A percentile compares a stretch with the other conserved stretches of the same genome.
Evolutionary conservation across 2,329 filamentous ascomycete species (phyloP).

Genomic region (Knufia petricola): DNA sequence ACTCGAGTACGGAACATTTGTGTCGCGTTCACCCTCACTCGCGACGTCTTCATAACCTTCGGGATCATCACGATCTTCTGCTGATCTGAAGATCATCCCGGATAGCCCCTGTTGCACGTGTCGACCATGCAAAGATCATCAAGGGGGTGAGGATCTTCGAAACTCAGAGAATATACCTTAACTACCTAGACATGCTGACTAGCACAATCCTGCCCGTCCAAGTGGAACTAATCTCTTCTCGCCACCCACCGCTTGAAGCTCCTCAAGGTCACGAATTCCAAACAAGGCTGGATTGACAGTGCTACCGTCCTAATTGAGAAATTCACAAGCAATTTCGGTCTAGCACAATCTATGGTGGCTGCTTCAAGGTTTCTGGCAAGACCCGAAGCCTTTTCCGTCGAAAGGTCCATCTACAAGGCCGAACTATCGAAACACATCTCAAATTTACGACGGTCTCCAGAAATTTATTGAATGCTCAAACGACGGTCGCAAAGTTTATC

Average conservation of each 20-base stretch:
- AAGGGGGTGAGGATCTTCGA: neutral
- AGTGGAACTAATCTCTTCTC: too few relatives aligned
- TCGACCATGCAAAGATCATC: constrained; percentile 1
- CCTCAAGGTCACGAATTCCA: neutral
- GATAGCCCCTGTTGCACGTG: neutral
- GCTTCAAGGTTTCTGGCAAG: neutral
- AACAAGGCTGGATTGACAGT: neutral
- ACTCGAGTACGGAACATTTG: too few relatives aligned
- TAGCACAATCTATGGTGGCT: neutral
- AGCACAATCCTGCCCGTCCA: too few relatives aligned
- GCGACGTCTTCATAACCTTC: constrained; percentile 5
- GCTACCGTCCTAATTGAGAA: neutral
- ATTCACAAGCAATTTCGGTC: neutral
- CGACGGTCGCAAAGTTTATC: neutral
- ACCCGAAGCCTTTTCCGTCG: neutral
- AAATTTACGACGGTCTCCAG: neutral
- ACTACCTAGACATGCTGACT: too few relatives aligned
- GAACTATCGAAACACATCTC: neutral
- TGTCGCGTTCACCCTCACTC: too few relatives aligned
- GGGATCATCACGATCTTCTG: neutral
- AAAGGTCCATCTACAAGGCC: neutral
- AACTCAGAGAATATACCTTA: too few relatives aligned
- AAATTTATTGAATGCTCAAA: neutral
- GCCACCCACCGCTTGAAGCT: neutral
- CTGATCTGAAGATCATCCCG: constrained; percentile 1